A percentile compares a stretch with the other conserved stretches of the same genome.
These are phyloP conservation scores for Blastosporella zonata DNA, from an alignment of 1,284 basidiomycete genomes.

Conservation along the genomic window DNA sequence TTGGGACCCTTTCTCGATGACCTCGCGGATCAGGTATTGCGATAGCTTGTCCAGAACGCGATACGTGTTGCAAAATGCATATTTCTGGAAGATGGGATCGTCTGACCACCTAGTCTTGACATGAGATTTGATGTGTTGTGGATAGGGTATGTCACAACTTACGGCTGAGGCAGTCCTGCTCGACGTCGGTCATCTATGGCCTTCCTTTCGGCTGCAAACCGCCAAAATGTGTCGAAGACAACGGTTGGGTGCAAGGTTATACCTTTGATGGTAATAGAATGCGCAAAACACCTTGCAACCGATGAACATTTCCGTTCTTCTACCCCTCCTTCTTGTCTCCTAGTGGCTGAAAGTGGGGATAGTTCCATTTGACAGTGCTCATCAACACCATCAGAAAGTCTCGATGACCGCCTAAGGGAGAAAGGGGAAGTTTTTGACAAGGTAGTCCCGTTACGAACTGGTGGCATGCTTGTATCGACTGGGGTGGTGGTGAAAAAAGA, in stretches of 20 bases:
- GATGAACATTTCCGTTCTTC: not conserved
- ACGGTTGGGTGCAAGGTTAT: conserved; percentile 40
- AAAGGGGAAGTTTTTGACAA: not conserved
- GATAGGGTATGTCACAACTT: conserved; percentile 25
- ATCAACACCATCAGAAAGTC: conserved; percentile 1
- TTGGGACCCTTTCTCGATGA: conserved; percentile 62
- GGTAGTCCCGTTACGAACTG: conserved; percentile 12
- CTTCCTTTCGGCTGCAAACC: conserved; percentile 52
- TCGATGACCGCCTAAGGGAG: not conserved
- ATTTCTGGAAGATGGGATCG: conserved; percentile 45
- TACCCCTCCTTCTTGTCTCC: not conserved
- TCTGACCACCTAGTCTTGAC: conserved; percentile 48
- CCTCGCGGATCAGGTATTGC: conserved; percentile 56
- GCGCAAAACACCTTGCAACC: not conserved
- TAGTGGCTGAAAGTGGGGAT: not conserved
- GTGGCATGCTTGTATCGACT: conserved; percentile 11
- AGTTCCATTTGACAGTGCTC: not conserved
- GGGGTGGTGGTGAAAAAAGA: not conserved
- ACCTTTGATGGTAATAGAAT: conserved; percentile 34
- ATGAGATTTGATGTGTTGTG: conserved; percentile 10
- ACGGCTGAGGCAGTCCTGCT: conserved; percentile 47
- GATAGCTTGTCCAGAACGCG: conserved; percentile 58
- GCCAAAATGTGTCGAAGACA: conserved; percentile 61
- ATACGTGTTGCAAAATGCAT: conserved; percentile 61
- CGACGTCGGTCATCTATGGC: conserved; percentile 52